phyloP scores from a whole-genome alignment of 495 filamentous ascomycete species.

The Aspergillus diversus region DNA sequence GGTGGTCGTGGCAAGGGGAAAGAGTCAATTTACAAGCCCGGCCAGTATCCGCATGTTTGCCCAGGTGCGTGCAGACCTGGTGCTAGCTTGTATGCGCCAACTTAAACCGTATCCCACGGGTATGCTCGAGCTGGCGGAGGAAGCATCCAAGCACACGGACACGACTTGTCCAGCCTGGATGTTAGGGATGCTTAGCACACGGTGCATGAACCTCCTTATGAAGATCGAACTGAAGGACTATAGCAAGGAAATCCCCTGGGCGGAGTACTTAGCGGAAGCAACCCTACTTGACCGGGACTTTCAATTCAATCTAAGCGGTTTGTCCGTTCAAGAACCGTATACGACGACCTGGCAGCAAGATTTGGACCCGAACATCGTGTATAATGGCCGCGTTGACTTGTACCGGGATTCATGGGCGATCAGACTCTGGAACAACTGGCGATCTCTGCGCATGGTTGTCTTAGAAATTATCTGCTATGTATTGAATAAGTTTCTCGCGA shows the following conservation, averaged over 20 bases:
- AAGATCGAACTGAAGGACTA: conserved; percentile 12
- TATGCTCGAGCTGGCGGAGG: conserved; percentile 32
- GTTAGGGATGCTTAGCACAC: conserved; percentile 27
- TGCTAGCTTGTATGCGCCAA: conserved; percentile 27
- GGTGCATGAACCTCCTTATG: conserved; percentile 25
- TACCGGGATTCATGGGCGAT: conserved; percentile 31
- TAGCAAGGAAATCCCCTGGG: conserved; percentile 16
- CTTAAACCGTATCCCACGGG: conserved; percentile 28
- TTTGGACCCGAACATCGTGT: conserved; percentile 22
- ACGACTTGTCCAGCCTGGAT: conserved; percentile 28
- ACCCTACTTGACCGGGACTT: conserved; percentile 25
- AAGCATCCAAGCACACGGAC: conserved; percentile 26
- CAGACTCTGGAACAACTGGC: conserved; percentile 34
- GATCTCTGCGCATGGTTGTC: conserved; percentile 30
- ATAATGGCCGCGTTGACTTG: conserved; percentile 28
- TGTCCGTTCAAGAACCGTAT: conserved; percentile 33
- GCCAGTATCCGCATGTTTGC: conserved; percentile 56
- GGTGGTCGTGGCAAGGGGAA: conserved; percentile 52
- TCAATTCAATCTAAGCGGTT: conserved; percentile 11
- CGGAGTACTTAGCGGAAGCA: conserved; percentile 26
- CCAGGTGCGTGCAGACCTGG: conserved; percentile 49
- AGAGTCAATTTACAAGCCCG: conserved; percentile 49
- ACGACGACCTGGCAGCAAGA: conserved; percentile 13
- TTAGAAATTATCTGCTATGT: conserved; percentile 27
- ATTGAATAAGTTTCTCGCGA: conserved; percentile 23